Base-by-base conservation (phyloP, 2,329 filamentous ascomycete species). In the Penicillium thymicola region DNA sequence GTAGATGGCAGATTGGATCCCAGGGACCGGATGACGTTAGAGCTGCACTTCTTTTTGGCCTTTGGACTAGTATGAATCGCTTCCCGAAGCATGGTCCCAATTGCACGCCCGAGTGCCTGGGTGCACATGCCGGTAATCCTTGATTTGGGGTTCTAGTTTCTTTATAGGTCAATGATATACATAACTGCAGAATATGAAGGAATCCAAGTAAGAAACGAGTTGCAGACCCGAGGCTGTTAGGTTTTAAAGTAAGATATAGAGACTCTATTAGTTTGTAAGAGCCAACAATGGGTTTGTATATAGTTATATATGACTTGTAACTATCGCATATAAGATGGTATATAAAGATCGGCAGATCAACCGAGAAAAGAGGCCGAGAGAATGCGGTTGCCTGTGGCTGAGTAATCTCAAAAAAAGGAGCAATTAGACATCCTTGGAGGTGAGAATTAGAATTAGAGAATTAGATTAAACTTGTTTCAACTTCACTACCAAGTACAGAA, bases 351-450 rank as follows among this genome's bases (percentile, higher is more conserved):
- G 32, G 34, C 41, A 32, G 51, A 32, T 34, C 34, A 25, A 43
- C 30, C 16, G 42, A 13, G 34, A 28, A 28, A 8, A 45, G n/a
- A 38, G 21, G 4, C 47, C 47, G n/a, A 45, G 25, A 44, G 23
- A 55, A 65, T 58, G 47, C 42, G 62, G 62, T 59, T 65, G 62
- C 62, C 62, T 65, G 46, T 48, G 59, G 62, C 62, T 65, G 62
- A 65, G 61, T 63, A 65, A 65, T 63, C 52, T 21, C 21, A 34
- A 37, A 25, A 25, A 23, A 34, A 25, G 38, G 38, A 51, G 21
- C 11, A 18, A 27, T 5, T 14, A 8, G 9, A 6, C 10, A 45
- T 8, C 21, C 21, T 21, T 21, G 21, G 21, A 21, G 21, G 18
- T 45, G 27, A 9, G 28, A 28, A 21, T 13, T 8, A 11, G n/a